Evolutionary conservation across 306 rosid genomes (phyloP).

Genomic region (Ammopiptanthus mongolicus): DNA sequence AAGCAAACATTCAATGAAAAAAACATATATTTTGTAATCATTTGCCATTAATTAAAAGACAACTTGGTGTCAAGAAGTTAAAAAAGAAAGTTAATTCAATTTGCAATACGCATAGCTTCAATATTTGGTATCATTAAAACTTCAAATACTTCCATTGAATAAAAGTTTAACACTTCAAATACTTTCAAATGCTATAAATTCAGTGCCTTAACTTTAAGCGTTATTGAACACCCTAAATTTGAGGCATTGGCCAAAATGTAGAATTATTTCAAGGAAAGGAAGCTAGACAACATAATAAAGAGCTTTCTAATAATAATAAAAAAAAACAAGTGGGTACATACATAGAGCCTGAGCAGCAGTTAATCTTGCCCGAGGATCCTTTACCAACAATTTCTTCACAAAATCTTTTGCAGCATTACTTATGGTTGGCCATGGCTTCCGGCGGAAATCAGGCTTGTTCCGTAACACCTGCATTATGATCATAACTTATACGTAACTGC

Average conservation of each 20-base stretch:
- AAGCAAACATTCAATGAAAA: not conserved
- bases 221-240: constrained; percentile 13
- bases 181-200: constrained; percentile 18
- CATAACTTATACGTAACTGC: not conserved
- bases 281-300: constrained; percentile 11
- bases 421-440: constrained; percentile 93
- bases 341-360: constrained; percentile 99
- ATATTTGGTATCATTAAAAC: not conserved
- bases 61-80: not conserved
- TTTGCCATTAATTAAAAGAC: not conserved
- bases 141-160: not conserved
- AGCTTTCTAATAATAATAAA: constrained; percentile 17
- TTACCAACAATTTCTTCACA: constrained; percentile 88
- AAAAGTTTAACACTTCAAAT: not conserved
- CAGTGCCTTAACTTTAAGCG: not conserved
- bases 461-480: constrained; percentile 61
- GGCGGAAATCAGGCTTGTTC: constrained; percentile 94
- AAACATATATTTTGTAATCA: not conserved
- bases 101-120: not conserved
- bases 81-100: not conserved
- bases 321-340: constrained; percentile 41
- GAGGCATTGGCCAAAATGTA: not conserved
- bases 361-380: constrained; percentile 93
- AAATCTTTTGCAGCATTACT: constrained; percentile 82
- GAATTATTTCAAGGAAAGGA: not conserved